Evolutionary conservation across 1,284 basidiomycete genomes (phyloP).

Genomic region (Moesziomyces globuligerus): DNA sequence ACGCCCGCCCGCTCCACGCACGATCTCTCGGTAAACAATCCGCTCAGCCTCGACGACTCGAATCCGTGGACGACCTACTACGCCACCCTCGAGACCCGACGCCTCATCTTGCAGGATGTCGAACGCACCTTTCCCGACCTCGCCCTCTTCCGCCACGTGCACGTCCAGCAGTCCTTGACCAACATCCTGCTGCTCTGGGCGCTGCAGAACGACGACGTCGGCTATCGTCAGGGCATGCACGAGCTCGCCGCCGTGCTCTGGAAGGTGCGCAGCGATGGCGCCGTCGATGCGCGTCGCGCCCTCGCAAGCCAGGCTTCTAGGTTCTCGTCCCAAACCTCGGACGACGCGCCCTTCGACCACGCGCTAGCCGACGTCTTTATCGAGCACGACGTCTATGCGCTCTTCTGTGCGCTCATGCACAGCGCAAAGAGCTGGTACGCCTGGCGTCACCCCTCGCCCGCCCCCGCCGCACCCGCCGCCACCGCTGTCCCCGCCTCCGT

Average conservation of each 20-base stretch:
- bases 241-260: conserved; percentile 62
- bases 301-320: background rate
- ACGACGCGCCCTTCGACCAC: conserved; percentile 26
- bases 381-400: conserved; percentile 57
- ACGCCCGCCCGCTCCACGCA: conserved; percentile 4
- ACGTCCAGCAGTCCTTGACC: conserved; percentile 44
- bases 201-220: conserved; percentile 50
- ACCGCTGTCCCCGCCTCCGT: conserved; percentile 7
- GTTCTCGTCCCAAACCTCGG: conserved; percentile 1
- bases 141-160: conserved; percentile 23
- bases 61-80: conserved; percentile 59
- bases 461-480: background rate
- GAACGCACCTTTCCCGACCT: conserved; percentile 59
- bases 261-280: conserved; percentile 42
- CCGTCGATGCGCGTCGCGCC: conserved; percentile 5
- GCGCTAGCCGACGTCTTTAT: conserved; percentile 39
- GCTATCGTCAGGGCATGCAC: conserved; percentile 67
- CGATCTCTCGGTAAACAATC: conserved; percentile 58
- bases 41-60: conserved; percentile 59
- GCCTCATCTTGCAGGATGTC: conserved; percentile 55
- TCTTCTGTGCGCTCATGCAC: conserved; percentile 56
- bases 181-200: conserved; percentile 61
- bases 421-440: conserved; percentile 55
- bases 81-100: conserved; percentile 42
- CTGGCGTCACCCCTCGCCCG: conserved; percentile 32